Base-by-base conservation (phyloP, 352 stramenopile species). In the Pythium rhizo-oryzae region DNA sequence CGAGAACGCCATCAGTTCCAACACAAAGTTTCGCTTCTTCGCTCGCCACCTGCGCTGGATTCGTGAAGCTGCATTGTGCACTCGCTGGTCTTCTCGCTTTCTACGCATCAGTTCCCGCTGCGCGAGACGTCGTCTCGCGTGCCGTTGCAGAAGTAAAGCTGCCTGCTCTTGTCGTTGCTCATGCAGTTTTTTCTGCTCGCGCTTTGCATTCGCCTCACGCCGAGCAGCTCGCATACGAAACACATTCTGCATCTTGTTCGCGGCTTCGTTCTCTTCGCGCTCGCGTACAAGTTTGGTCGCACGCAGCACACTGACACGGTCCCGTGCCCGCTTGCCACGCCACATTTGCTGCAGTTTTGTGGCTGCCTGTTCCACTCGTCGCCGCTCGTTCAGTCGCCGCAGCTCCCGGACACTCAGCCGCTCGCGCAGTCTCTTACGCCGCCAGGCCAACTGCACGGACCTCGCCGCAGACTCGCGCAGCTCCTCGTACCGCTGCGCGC, bases 261-360 rank as follows among this genome's bases (percentile, higher is more conserved):
- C 84, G 0, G 84, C 84, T 5, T 87, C 72, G 18, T 75, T 69
- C 28, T 85, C 62, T 39, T 84, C 72, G 0, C 47, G 56, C 11
- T 88, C 73, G 11, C 69, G 75, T 0, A 63, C 54, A 4, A 64
- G 46, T n/a, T 80, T 84, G 2, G 74, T 76, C 6, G 70, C 59
- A 24, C 64, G 75, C 19, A 81, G 52, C 12, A 78, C 51, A 9
- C 46, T 67, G 6, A 76, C 68, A 9, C 65, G 67, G 3, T 71
- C 59, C 4, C 82, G 80, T 18, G 71, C 73, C 18, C 76, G 63
- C 55, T 82, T 86, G 8, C 81, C 84, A 44, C 91, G 75, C 80
- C 89, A 97, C 5, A 82, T 61, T 16, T 89, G 75, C 71, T 98
- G 91, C 33, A 98, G 72, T n/a, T 71, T 82, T 13, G 74, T 64